A percentile compares a stretch with the other conserved stretches of the same genome.
phyloP scores from a whole-genome alignment of 768 basidiomycete species.

The Leccinum arenicola region DNA sequence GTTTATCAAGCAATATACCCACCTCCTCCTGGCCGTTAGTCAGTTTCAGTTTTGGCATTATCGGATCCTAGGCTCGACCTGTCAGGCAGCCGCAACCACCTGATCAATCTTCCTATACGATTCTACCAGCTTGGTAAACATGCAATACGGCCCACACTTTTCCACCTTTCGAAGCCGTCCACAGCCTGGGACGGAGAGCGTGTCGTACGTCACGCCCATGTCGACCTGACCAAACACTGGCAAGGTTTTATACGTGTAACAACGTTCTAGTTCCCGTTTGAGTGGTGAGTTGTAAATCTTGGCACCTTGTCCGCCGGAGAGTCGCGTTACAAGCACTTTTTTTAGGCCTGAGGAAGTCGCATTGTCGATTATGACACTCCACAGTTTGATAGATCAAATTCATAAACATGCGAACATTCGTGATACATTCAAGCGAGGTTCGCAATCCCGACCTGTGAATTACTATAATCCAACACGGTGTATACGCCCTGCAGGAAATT shows the following conservation, averaged over 20 bases:
- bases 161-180: slow-evolving; percentile 78
- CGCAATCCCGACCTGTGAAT: too few relatives aligned
- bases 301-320: too few relatives aligned
- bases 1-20: slow-evolving; percentile 3
- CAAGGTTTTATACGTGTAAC: not conserved
- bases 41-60: slow-evolving; percentile 51
- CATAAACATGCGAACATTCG: too few relatives aligned
- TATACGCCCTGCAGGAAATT: too few relatives aligned
- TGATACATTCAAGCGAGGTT: too few relatives aligned
- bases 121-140: slow-evolving; percentile 80
- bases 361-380: too few relatives aligned
- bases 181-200: slow-evolving; percentile 40
- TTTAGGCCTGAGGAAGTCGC: too few relatives aligned
- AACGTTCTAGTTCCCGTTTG: too few relatives aligned
- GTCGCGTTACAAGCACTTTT: too few relatives aligned
- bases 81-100: slow-evolving; percentile 75
- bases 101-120: slow-evolving; percentile 60
- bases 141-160: slow-evolving; percentile 81
- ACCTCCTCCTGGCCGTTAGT: slow-evolving; percentile 24
- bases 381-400: too few relatives aligned
- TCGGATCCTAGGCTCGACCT: slow-evolving; percentile 44
- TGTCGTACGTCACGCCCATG: slow-evolving; percentile 99
- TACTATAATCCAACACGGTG: too few relatives aligned
- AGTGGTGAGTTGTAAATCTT: too few relatives aligned
- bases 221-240: slow-evolving; percentile 64